These are phyloP conservation scores for Meyerozyma carpophila DNA, from an alignment of 1,139 yeast genomes.

Conservation along the genomic window DNA sequence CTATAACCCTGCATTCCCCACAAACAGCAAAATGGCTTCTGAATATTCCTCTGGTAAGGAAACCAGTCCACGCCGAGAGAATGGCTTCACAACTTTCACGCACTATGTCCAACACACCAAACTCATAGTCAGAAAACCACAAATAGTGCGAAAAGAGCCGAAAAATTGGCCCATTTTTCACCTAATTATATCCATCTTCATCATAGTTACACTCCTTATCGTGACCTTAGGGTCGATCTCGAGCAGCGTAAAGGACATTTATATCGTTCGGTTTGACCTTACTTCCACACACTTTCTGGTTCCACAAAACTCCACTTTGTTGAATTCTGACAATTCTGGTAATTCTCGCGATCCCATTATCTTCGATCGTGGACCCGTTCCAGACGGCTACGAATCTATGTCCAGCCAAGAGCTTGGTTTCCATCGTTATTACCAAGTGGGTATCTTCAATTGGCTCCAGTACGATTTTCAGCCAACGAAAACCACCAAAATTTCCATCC, in stretches of 20 bases:
- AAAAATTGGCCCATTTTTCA: background rate
- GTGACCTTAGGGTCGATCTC: background rate
- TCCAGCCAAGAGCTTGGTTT: background rate
- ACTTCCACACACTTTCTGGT: background rate
- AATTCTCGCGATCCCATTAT: too few species aligned
- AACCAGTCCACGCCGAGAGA: too few species aligned
- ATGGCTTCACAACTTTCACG: too few species aligned
- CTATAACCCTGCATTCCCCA: too few species aligned
- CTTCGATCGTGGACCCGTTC: background rate
- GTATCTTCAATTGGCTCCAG: background rate
- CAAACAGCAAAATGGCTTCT: too few species aligned
- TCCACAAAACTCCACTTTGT: background rate
- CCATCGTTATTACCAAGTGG: background rate
- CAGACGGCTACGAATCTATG: background rate
- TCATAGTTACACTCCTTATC: background rate
- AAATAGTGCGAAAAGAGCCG: too few species aligned
- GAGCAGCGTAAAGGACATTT: background rate
- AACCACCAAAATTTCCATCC: background rate
- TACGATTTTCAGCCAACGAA: background rate
- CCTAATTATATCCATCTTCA: background rate
- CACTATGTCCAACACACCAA: too few species aligned
- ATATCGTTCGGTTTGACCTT: background rate
- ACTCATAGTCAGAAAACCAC: too few species aligned
- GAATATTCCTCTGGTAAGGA: too few species aligned
- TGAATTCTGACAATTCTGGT: too few species aligned